These are phyloP conservation scores for Curvularia verruculosa DNA, from an alignment of 2,329 filamentous ascomycete species.

Conservation along the genomic window DNA sequence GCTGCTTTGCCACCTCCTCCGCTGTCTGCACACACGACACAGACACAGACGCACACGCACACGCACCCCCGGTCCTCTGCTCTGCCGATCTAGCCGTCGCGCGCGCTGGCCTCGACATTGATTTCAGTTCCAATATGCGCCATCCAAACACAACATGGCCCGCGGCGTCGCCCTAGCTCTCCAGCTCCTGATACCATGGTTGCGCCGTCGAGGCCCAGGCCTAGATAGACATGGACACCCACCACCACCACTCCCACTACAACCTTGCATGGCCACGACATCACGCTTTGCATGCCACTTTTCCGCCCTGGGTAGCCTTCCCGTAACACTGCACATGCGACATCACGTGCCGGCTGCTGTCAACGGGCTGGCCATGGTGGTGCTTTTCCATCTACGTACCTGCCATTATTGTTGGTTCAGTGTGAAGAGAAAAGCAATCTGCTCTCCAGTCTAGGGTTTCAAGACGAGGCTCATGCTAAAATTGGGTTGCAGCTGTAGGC, in stretches of 20 bases:
- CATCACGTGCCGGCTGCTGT: not conserved
- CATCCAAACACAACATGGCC: not conserved
- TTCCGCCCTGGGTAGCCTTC: not conserved
- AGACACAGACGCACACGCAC: no score
- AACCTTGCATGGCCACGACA: conserved; percentile 10
- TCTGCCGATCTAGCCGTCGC: conserved; percentile 24
- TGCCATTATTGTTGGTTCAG: not conserved
- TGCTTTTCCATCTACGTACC: not conserved
- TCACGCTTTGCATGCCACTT: not conserved
- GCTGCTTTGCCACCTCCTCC: conserved; percentile 30
- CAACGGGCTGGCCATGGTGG: not conserved
- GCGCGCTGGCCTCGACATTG: conserved; percentile 9
- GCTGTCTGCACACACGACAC: conserved; percentile 22
- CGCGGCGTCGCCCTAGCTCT: not conserved
- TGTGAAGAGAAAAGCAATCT: conserved; percentile 1
- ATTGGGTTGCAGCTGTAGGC: conserved; percentile 11
- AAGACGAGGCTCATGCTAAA: conserved; percentile 1
- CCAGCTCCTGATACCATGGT: not conserved
- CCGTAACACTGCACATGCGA: no score
- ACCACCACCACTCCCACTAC: not conserved
- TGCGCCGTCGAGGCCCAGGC: conserved; percentile 19
- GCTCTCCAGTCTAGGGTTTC: not conserved
- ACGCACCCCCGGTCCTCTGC: conserved; percentile 12
- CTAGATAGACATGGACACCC: not conserved
- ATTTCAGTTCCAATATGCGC: not conserved